Conservation (phyloP, 2,329 filamentous ascomycete species). For the Penicillium sp. region DNA sequence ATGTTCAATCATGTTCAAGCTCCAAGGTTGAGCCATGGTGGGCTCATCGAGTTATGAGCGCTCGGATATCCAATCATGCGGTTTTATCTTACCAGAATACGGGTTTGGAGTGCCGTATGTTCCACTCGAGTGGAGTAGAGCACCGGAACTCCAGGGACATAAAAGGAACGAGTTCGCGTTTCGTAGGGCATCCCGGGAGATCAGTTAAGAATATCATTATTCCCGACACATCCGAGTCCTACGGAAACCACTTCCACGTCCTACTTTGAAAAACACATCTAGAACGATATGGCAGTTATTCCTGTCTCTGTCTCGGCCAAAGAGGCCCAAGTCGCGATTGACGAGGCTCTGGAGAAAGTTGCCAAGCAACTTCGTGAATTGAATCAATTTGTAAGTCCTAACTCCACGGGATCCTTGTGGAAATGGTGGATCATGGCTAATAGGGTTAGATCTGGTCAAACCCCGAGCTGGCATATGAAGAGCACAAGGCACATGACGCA, state of each 20-base stretch:
- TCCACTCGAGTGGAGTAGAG: neutral
- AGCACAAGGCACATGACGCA: slow-evolving; percentile 53
- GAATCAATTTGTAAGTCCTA: neutral
- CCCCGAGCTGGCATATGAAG: slow-evolving; percentile 55
- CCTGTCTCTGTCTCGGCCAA: neutral
- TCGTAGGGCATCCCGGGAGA: neutral
- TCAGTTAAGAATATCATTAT: neutral
- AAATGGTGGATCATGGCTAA: neutral
- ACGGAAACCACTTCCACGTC: neutral
- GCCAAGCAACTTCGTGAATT: neutral
- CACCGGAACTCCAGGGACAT: neutral
- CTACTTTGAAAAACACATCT: neutral
- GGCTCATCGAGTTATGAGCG: neutral
- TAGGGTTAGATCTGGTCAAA: slow-evolving; percentile 43
- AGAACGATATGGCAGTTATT: neutral
- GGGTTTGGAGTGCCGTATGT: neutral
- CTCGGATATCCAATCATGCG: neutral
- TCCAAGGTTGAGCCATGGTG: neutral
- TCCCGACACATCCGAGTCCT: neutral
- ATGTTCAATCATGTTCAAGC: neutral
- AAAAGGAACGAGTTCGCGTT: neutral
- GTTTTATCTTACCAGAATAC: neutral
- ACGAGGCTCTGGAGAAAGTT: neutral
- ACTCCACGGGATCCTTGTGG: neutral
- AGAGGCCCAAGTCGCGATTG: neutral